Evolutionary conservation across 2,329 filamentous ascomycete genomes (phyloP).

Genomic region (Colletotrichum sp.): DNA sequence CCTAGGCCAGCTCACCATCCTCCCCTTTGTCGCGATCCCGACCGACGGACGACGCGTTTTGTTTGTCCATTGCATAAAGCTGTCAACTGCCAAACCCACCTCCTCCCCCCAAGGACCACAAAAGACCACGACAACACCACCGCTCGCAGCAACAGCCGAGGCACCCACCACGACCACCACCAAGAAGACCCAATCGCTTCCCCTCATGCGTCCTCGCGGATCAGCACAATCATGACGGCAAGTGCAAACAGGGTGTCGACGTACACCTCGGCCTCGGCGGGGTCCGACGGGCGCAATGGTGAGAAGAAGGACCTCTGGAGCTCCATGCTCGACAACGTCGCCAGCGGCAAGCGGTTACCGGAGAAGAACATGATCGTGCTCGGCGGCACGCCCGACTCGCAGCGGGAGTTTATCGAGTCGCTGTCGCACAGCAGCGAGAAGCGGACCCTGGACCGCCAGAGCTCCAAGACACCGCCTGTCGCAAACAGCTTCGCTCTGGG

Average conservation of each 20-base stretch:
- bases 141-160: not conserved
- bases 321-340: conserved; percentile 87
- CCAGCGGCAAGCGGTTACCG: conserved; percentile 85
- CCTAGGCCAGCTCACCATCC: not conserved
- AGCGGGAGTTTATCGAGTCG: conserved; percentile 80
- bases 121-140: not conserved
- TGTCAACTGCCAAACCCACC: conserved; percentile 10
- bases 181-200: not conserved
- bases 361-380: conserved; percentile 91
- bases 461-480: conserved; percentile 71
- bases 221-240: conserved; percentile 45
- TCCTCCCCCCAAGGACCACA: not conserved
- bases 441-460: conserved; percentile 58
- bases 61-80: conserved; percentile 11
- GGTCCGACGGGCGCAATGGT: conserved; percentile 61
- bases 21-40: conserved; percentile 8
- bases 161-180: not conserved
- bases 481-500: conserved; percentile 92
- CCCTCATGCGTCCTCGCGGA: conserved; percentile 11
- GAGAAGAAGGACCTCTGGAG: conserved; percentile 94
- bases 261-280: conserved; percentile 59
- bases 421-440: conserved; percentile 59
- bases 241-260: conserved; percentile 62
- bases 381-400: conserved; percentile 81
- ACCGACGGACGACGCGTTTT: conserved; percentile 2